Evolutionary conservation across 208 protist genomes (phyloP).

Genomic region (Leishmania tropica): DNA sequence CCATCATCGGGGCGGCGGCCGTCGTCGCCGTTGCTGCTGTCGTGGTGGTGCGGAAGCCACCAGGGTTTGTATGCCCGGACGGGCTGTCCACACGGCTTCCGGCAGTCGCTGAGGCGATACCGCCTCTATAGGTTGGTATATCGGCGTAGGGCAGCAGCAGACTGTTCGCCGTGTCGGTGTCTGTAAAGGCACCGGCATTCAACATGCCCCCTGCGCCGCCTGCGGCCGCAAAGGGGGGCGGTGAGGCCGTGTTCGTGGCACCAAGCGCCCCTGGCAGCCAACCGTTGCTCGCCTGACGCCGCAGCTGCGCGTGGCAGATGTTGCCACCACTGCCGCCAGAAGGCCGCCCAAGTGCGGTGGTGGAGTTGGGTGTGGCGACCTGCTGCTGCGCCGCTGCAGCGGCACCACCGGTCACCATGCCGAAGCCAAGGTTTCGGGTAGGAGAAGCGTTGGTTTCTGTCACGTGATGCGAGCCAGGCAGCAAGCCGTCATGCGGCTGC

Average conservation of each 20-base stretch:
- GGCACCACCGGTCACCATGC: not conserved
- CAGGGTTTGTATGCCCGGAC: not conserved
- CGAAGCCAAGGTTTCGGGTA: not conserved
- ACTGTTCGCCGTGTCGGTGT: slow-evolving; percentile 22
- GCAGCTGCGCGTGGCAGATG: slow-evolving; percentile 16
- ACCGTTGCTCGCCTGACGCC: slow-evolving; percentile 13
- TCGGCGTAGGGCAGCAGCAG: slow-evolving; percentile 49
- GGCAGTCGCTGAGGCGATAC: slow-evolving; percentile 4
- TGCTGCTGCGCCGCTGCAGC: not conserved
- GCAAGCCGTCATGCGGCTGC: slow-evolving; percentile 4
- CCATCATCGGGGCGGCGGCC: not conserved
- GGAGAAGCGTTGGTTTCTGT: slow-evolving; percentile 12
- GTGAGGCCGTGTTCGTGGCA: slow-evolving; percentile 1
- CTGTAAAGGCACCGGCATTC: slow-evolving; percentile 5
- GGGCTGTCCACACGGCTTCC: slow-evolving; percentile 17
- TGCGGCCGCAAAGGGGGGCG: not conserved
- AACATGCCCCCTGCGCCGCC: slow-evolving; percentile 18
- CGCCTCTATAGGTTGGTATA: slow-evolving; percentile 26
- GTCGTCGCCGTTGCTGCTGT: slow-evolving; percentile 3
- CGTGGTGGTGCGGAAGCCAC: slow-evolving; percentile 1
- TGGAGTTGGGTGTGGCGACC: not conserved
- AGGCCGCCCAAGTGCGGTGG: not conserved
- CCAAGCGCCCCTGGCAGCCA: not conserved
- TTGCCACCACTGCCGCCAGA: slow-evolving; percentile 6
- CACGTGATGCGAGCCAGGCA: not conserved